Base-by-base conservation (phyloP, 768 basidiomycete species). In the Rhodocollybia butyracea region DNA sequence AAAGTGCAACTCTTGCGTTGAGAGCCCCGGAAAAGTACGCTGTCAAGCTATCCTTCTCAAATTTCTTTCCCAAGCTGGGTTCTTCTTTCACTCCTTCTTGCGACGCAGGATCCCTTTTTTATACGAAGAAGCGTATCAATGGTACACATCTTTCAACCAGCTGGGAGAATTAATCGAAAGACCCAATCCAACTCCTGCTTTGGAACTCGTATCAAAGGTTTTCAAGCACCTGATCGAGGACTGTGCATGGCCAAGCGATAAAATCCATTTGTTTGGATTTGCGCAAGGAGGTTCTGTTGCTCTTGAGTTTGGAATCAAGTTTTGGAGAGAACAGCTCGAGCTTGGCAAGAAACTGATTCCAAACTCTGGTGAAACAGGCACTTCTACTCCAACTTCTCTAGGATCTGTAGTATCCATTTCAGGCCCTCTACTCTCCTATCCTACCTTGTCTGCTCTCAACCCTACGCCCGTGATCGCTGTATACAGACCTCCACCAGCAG, bases 181-280 rank as follows among this genome's bases (percentile, higher is more conserved):
- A 8, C 92, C 93, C 2, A 84, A 96, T 63, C 94, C 93, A 11
- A 85, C 85, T 0, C 65, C 79, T 0, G 85, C 84, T 0, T 74
- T 94, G 54, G 73, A 82, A 7, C 70, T 84, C 34, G 69, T 94
- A 31, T 65, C 64, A 12, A 72, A 71, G 22, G 70, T 85, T 45
- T 56, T 91, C 51, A 67, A 73, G 2, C 76, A 90, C 61, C 80
- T 95, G 50, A 74, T 73, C 17, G 61, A 68, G 4, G 79, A 81
- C 38, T 89, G 85, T 62, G 59, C 69, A 1, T 97, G 93, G 94
- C 73, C 84, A 5, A 62, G 77, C 0, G 56, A 80, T 10, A 75
- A 79, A n/a, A 86, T 97, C 38, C 94, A 97, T 65, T 64, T 94
- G 43, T 89, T 95, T 55, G 94, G 94, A 2, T 97, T 91, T 59